Evolutionary conservation across 192 early-diverging fungal genomes (phyloP).

Genomic region (Entomortierella beljakovae): DNA sequence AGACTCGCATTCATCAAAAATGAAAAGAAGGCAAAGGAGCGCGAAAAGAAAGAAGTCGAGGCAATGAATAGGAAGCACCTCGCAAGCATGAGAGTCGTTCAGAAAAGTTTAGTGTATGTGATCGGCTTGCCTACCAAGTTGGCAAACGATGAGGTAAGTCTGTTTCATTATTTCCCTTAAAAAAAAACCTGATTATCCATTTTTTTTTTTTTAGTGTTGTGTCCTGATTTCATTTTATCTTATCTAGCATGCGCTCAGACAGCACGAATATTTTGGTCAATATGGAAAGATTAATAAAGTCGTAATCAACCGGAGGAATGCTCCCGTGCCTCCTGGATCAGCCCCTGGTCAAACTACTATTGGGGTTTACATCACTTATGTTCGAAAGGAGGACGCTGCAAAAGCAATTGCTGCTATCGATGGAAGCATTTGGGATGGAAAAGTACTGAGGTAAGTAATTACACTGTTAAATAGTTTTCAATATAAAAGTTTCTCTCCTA

Average conservation of each 20-base stretch:
- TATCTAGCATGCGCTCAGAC: constrained; percentile 72
- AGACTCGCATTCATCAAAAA: constrained; percentile 66
- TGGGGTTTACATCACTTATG: constrained; percentile 96
- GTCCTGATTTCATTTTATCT: background rate
- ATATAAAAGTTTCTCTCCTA: background rate
- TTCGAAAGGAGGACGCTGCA: constrained; percentile 91
- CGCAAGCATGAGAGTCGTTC: constrained; percentile 93
- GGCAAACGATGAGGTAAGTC: constrained; percentile 88
- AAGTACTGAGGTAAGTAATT: constrained; percentile 77
- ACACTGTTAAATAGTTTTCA: too few species aligned
- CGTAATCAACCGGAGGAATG: constrained; percentile 88
- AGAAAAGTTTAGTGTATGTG: constrained; percentile 98
- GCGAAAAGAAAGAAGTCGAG: constrained; percentile 91
- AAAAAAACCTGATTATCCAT: too few species aligned
- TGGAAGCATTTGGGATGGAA: constrained; percentile 88
- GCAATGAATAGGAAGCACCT: constrained; percentile 81
- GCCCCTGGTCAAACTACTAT: constrained; percentile 60
- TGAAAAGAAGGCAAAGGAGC: constrained; percentile 79
- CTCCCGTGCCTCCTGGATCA: constrained; percentile 54
- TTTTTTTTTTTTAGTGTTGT: background rate
- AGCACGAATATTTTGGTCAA: constrained; percentile 96
- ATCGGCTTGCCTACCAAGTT: constrained; percentile 90
- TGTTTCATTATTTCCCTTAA: too few species aligned
- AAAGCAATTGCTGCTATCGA: constrained; percentile 95
- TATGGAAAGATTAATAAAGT: constrained; percentile 96